phyloP scores from a whole-genome alignment of 768 basidiomycete genomes.

The Lactifluus subvellereus region DNA sequence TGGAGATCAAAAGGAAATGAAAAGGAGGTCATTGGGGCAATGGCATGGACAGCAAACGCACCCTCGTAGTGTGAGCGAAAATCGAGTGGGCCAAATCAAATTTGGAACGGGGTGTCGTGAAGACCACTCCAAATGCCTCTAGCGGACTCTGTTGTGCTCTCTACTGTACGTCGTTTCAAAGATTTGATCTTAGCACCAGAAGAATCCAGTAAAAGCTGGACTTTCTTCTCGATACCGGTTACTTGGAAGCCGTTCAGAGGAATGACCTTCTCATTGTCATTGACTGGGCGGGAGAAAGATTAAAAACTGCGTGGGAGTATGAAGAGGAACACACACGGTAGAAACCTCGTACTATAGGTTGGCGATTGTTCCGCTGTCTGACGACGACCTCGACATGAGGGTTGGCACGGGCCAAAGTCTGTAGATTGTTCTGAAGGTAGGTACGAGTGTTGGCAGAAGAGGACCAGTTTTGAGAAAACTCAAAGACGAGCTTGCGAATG shows the following conservation, averaged over 20 bases:
- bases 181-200: constrained; percentile 82
- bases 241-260: constrained; percentile 71
- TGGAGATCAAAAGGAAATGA: neutral
- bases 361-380: constrained; percentile 62
- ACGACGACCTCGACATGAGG: constrained; percentile 85
- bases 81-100: constrained; percentile 30
- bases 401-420: constrained; percentile 59
- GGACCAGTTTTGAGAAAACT: constrained; percentile 80
- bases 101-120: constrained; percentile 63
- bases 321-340: constrained; percentile 49
- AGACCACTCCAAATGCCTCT: constrained; percentile 90
- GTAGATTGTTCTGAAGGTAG: constrained; percentile 59
- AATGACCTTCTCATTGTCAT: constrained; percentile 84
- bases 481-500: constrained; percentile 82
- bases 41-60: neutral
- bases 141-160: constrained; percentile 72
- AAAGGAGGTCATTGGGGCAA: neutral
- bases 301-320: neutral
- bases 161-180: constrained; percentile 65
- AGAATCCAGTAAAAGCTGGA: constrained; percentile 77
- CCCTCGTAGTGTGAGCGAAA: neutral
- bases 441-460: constrained; percentile 67
- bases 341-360: constrained; percentile 79
- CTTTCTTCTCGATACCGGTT: constrained; percentile 68
- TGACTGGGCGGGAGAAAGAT: constrained; percentile 46